phyloP scores from a whole-genome alignment of 2,329 filamentous ascomycete genomes.

The Knufia petricola region DNA sequence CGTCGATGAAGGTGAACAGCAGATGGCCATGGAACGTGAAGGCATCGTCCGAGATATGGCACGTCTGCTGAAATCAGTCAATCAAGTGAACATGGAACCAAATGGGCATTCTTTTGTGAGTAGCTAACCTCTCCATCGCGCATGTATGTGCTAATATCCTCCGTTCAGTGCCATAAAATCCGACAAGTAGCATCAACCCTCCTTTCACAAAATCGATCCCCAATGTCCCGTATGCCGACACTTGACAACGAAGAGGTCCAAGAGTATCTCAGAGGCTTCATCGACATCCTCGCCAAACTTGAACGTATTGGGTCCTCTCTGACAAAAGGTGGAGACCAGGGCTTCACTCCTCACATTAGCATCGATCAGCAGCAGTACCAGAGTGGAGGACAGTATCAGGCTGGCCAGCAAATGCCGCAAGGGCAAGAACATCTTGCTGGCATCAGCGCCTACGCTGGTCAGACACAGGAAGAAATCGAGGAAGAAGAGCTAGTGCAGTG shows the following conservation, averaged over 20 bases:
- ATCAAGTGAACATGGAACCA: slow-evolving; percentile 74
- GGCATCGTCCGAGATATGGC: slow-evolving; percentile 73
- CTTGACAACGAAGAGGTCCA: slow-evolving; percentile 49
- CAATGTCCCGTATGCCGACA: slow-evolving; percentile 39
- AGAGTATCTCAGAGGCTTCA: slow-evolving; percentile 60
- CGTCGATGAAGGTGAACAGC: slow-evolving; percentile 27
- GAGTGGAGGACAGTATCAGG: too few species aligned
- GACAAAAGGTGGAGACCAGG: slow-evolving; percentile 3
- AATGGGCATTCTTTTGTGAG: slow-evolving; percentile 56
- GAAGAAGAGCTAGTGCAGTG: slow-evolving; percentile 67
- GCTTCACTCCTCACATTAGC: neutral
- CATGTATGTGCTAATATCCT: slow-evolving; percentile 12
- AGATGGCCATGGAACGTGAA: slow-evolving; percentile 66
- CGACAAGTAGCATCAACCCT: slow-evolving; percentile 74
- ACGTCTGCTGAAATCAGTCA: slow-evolving; percentile 63
- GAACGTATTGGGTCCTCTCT: slow-evolving; percentile 48
- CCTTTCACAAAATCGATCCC: slow-evolving; percentile 50
- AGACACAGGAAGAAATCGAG: slow-evolving; percentile 48
- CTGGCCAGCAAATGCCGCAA: slow-evolving; percentile 1
- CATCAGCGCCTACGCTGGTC: slow-evolving; percentile 10
- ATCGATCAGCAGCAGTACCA: slow-evolving; percentile 7
- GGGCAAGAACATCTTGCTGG: slow-evolving; percentile 10
- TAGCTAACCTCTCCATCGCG: slow-evolving; percentile 14
- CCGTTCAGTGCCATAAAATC: slow-evolving; percentile 62
- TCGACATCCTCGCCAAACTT: slow-evolving; percentile 64